phyloP scores from a whole-genome alignment of 78 protist species.

The Mantamonas sphyraenae region DNA sequence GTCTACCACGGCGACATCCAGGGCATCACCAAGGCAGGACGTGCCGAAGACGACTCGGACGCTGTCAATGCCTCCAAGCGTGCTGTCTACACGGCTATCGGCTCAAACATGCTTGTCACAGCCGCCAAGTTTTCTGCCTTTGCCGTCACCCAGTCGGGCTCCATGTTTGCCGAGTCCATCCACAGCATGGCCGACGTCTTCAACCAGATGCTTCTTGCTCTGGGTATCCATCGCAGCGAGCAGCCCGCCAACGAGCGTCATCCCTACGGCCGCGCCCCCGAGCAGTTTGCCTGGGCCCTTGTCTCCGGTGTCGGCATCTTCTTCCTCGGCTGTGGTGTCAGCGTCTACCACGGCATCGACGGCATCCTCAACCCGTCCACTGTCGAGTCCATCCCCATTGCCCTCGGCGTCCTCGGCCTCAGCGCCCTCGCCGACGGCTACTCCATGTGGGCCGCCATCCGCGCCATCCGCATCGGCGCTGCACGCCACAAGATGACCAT shows the following conservation, averaged over 20 bases:
- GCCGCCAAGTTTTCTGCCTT: slow-evolving; percentile 14
- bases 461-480: slow-evolving; percentile 19
- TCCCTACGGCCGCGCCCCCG: slow-evolving; percentile 37
- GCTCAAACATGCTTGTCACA: neutral
- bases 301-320: slow-evolving; percentile 44
- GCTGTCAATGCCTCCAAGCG: too few species aligned
- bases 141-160: slow-evolving; percentile 23
- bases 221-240: slow-evolving; percentile 28
- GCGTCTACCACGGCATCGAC: slow-evolving; percentile 18
- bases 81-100: slow-evolving; percentile 26
- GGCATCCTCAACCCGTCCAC: neutral
- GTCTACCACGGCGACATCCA: too few species aligned
- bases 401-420: slow-evolving; percentile 10
- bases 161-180: slow-evolving; percentile 26
- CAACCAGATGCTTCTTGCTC: slow-evolving; percentile 36
- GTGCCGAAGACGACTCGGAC: too few species aligned
- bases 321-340: slow-evolving; percentile 45
- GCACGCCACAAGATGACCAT: neutral
- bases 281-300: slow-evolving; percentile 32
- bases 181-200: slow-evolving; percentile 39
- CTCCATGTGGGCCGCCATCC: slow-evolving; percentile 8
- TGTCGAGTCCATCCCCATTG: neutral
- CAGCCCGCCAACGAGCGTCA: slow-evolving; percentile 11
- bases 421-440: slow-evolving; percentile 14
- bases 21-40: too few species aligned